Evolutionary conservation across 2,329 filamentous ascomycete genomes (phyloP), one percentile per base, ranked within the genome.

Genomic region (Monilinia aucupariae): DNA sequence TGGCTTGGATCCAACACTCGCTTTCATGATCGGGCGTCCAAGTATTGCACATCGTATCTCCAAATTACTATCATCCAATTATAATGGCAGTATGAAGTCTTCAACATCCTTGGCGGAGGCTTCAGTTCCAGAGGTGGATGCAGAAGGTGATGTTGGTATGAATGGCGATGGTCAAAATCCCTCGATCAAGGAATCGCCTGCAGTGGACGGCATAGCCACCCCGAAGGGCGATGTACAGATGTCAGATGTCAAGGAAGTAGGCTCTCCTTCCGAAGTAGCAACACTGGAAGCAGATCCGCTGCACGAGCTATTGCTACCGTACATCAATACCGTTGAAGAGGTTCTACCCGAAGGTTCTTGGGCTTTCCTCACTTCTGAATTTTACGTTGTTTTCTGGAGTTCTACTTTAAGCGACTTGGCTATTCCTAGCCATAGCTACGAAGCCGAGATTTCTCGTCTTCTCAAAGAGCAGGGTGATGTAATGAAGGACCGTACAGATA

Each of bases 311-410:
- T 81, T 97, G 55, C 85, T 89, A 66, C 85, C 87, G 6, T 78
- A 97, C 22, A 87, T 92, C 63, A 83, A 88, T 10, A 81, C 85
- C 37, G 82, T 96, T 22, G 82, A 84, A 64, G 77, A 79, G 7
- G 78, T 83, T 0, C 74, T 91, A 13, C 83, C 89, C 0, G 76
- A 82, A 2, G 81, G 85, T 9, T 82, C 86, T 6, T 91, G 88
- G 81, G 79, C 84, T 13, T 84, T 84, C 56, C 82, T 97, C 59
- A 92, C 86, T 50, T 81, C 91, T 0, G 86, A 90, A 37, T 93
- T 97, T 74, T 97, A 91, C 71, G 85, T 90, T 50, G 90, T 89
- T 0, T 99, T 99, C 76, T 99, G 94, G 94, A 88, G 92, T 58
- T 80, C 97, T 15, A 87, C 91, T 34, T 82, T 96, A 3, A 86